Evolutionary conservation across 371 early-diverging fungal species (phyloP).

Genomic region (Zopfochytrium polystomum): DNA sequence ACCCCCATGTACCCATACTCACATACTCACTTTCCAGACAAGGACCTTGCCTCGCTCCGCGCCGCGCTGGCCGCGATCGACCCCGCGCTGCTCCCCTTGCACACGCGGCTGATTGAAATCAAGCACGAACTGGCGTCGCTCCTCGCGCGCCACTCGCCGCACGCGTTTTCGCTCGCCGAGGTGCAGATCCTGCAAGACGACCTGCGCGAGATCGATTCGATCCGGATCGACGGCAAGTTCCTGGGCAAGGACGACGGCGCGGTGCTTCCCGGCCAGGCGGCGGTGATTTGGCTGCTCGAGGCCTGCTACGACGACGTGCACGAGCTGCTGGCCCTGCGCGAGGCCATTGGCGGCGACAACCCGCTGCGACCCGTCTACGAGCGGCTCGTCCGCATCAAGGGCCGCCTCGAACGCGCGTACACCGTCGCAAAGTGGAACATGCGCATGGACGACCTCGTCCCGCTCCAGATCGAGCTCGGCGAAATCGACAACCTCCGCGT

Average conservation of each 20-base stretch:
- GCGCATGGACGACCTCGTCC: slow-evolving; percentile 61
- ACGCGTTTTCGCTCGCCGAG: slow-evolving; percentile 40
- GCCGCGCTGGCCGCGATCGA: slow-evolving; percentile 27
- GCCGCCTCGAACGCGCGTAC: slow-evolving; percentile 67
- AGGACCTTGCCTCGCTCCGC: slow-evolving; percentile 11
- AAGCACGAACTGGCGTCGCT: slow-evolving; percentile 30
- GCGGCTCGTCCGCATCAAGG: slow-evolving; percentile 67
- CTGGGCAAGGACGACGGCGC: slow-evolving; percentile 29
- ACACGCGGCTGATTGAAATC: slow-evolving; percentile 34
- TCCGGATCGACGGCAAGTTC: slow-evolving; percentile 37
- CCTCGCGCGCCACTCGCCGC: slow-evolving; percentile 20
- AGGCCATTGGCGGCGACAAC: slow-evolving; percentile 61
- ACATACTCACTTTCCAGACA: too few species aligned
- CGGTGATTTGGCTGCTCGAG: slow-evolving; percentile 78
- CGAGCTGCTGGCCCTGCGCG: slow-evolving; percentile 74
- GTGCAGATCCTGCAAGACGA: slow-evolving; percentile 42
- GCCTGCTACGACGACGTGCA: slow-evolving; percentile 59
- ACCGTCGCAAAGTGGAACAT: slow-evolving; percentile 72
- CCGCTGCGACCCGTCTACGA: slow-evolving; percentile 68
- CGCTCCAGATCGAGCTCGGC: slow-evolving; percentile 65
- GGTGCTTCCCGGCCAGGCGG: slow-evolving; percentile 41
- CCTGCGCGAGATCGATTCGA: slow-evolving; percentile 39
- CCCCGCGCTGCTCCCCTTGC: slow-evolving; percentile 33
- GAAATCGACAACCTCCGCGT: slow-evolving; percentile 37
- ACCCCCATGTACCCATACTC: too few species aligned